phyloP scores from a whole-genome alignment of 2,329 filamentous ascomycete genomes.

The Stromatinia cepivora region DNA sequence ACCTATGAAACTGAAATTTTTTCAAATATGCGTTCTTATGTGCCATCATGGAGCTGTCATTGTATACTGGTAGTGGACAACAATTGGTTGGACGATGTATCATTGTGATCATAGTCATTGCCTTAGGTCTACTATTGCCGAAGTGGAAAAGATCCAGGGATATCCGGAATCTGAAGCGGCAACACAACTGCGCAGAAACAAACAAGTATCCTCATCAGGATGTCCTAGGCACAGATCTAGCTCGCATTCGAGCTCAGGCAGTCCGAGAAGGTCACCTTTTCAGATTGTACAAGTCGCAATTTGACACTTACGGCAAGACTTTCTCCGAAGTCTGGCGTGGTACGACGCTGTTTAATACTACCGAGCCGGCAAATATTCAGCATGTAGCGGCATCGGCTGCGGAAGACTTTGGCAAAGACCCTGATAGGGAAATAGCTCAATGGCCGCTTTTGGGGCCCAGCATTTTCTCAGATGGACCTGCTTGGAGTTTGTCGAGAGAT shows the following conservation, averaged over 20 bases:
- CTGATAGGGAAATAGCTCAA: constrained; percentile 46
- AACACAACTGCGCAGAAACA: background rate
- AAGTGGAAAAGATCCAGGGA: constrained; percentile 12
- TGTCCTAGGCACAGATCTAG: constrained; percentile 3
- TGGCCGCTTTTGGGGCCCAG: constrained; percentile 25
- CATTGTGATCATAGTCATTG: background rate
- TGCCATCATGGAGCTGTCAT: background rate
- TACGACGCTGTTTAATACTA: constrained; percentile 15
- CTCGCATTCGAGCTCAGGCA: background rate
- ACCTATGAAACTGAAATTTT: background rate
- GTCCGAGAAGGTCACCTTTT: constrained; percentile 8
- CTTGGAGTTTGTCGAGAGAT: constrained; percentile 19
- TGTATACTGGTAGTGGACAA: background rate
- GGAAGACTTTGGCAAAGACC: constrained; percentile 43
- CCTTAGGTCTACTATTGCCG: background rate
- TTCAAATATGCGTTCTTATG: background rate
- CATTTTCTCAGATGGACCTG: constrained; percentile 18
- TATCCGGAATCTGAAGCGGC: constrained; percentile 3
- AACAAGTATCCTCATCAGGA: constrained; percentile 8
- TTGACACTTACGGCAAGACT: constrained; percentile 17
- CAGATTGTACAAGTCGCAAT: constrained; percentile 8
- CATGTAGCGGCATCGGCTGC: constrained; percentile 4
- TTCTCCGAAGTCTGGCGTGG: constrained; percentile 11
- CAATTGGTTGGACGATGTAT: background rate
- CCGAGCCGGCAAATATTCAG: constrained; percentile 11